These are phyloP conservation scores for Schizophyllum commune DNA, from an alignment of 1,284 basidiomycete species.

Conservation along the genomic window DNA sequence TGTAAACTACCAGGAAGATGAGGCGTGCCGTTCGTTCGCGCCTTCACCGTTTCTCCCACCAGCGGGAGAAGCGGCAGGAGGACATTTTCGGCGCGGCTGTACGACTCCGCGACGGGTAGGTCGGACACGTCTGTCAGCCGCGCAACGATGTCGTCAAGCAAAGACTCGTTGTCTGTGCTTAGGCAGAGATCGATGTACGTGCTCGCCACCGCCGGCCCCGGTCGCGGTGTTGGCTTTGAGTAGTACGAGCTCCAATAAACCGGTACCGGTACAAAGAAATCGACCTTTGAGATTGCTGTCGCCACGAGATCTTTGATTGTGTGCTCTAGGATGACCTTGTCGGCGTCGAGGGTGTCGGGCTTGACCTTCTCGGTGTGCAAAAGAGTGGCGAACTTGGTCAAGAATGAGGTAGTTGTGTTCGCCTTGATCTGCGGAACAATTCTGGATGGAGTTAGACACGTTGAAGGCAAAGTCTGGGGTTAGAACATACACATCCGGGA, in stretches of 20 bases:
- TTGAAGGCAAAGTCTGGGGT: not conserved
- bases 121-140: not conserved
- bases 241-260: not conserved
- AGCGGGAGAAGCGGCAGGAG: conserved; percentile 1
- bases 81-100: not conserved
- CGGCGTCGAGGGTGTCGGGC: not conserved
- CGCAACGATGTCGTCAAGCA: not conserved
- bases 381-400: not conserved
- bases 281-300: not conserved
- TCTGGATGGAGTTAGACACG: not conserved
- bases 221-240: not conserved
- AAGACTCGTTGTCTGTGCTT: not conserved
- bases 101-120: not conserved
- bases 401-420: not conserved
- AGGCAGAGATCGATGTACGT: conserved; percentile 5
- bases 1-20: not conserved
- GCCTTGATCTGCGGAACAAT: conserved; percentile 3
- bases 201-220: not conserved
- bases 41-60: not conserved
- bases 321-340: not conserved
- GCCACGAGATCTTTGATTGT: conserved; percentile 1
- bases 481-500: conserved; percentile 1
- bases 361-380: not conserved
- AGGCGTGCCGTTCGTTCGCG: not conserved
- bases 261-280: conserved; percentile 1